phyloP scores from a whole-genome alignment of 208 protist species.

The Wallacemonas rigidus region DNA sequence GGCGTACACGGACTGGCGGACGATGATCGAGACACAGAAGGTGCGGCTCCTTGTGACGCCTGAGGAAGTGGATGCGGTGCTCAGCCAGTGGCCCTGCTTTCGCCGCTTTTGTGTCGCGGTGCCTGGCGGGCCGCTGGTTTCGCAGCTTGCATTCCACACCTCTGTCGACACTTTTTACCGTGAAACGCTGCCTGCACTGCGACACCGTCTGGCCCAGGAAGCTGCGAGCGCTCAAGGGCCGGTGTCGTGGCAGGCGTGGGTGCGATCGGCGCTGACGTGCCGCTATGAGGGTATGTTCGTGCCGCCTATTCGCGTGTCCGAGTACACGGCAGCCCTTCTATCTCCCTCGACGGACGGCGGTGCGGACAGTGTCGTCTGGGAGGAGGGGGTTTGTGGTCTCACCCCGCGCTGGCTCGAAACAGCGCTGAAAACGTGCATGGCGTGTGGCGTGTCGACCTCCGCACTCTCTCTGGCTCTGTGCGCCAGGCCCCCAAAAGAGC shows the following conservation, averaged over 20 bases:
- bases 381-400: conserved; percentile 57
- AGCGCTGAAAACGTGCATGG: conserved; percentile 62
- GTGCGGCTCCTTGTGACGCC: conserved; percentile 28
- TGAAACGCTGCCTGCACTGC: conserved; percentile 27
- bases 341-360: conserved; percentile 17
- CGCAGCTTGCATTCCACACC: conserved; percentile 56
- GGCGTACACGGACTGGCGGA: background rate
- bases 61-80: conserved; percentile 22
- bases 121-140: conserved; percentile 63
- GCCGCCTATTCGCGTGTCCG: conserved; percentile 64
- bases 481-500: background rate
- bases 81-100: conserved; percentile 26
- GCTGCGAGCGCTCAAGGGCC: background rate
- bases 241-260: conserved; percentile 68
- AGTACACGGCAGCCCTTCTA: conserved; percentile 61
- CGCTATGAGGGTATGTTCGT: conserved; percentile 77
- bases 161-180: conserved; percentile 49
- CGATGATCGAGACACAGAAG: background rate
- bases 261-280: conserved; percentile 81
- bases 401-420: conserved; percentile 83
- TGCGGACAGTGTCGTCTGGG: conserved; percentile 51
- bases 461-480: conserved; percentile 54
- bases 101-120: conserved; percentile 65
- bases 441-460: conserved; percentile 53
- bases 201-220: conserved; percentile 20